Conservation (phyloP, 192 early-diverging fungal genomes). For the Phlyctochytrium arcticum region DNA sequence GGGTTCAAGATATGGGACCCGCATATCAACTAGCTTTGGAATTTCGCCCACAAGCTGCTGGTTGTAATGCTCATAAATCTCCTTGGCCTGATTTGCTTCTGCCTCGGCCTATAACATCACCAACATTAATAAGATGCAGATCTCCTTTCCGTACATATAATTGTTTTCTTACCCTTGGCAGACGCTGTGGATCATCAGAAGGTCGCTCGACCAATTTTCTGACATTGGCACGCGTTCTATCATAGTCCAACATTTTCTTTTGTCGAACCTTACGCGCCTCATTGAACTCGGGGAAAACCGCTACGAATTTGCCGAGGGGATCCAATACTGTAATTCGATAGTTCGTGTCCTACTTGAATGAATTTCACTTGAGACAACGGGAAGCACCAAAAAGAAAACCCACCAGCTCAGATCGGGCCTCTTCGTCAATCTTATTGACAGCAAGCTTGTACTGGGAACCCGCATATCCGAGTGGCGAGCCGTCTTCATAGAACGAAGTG, state of each 20-base stretch:
- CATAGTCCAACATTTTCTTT: conserved; percentile 88
- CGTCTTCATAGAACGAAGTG: conserved; percentile 85
- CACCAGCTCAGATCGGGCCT: conserved; percentile 75
- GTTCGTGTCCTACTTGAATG: conserved; percentile 56
- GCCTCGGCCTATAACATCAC: conserved; percentile 63
- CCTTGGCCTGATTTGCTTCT: conserved; percentile 68
- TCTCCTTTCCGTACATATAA: too few species aligned
- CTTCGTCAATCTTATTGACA: conserved; percentile 74
- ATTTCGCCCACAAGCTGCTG: conserved; percentile 76
- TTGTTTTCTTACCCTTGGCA: conserved; percentile 49
- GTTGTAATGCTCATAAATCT: conserved; percentile 81
- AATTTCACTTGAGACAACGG: neutral
- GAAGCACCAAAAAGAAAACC: neutral
- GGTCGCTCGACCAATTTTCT: conserved; percentile 81
- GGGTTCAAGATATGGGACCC: conserved; percentile 89
- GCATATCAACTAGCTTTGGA: conserved; percentile 82
- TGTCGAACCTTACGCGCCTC: conserved; percentile 86
- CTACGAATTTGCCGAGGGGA: conserved; percentile 75
- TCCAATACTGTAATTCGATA: conserved; percentile 86
- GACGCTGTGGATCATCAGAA: conserved; percentile 59
- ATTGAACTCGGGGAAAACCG: conserved; percentile 89
- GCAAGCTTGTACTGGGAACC: conserved; percentile 82
- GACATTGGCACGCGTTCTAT: conserved; percentile 65
- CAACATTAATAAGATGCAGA: neutral
- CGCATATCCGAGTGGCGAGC: conserved; percentile 65